Conservation (phyloP, 257 asterid species). For the Thymus quinquecostatus region DNA sequence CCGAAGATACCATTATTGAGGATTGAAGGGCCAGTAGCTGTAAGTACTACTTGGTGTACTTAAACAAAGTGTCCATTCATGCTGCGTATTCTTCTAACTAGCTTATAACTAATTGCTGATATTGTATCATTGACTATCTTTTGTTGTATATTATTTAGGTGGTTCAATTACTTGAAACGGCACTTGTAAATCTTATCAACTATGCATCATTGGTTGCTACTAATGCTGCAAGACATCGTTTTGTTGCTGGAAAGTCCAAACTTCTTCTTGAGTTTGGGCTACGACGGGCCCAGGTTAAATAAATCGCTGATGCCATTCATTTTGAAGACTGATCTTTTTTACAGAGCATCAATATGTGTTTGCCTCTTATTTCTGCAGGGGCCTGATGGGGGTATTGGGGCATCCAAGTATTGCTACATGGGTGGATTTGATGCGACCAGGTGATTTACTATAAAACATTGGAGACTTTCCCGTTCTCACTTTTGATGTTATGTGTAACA, state of each 20-base stretch:
- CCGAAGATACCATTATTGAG: conserved; percentile 97
- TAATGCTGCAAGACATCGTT: conserved; percentile 97
- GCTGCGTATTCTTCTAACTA: conserved; percentile 10
- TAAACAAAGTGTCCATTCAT: conserved; percentile 21
- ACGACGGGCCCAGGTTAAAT: conserved; percentile 86
- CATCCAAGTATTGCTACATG: conserved; percentile 94
- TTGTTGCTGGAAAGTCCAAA: conserved; percentile 96
- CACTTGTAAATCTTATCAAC: conserved; percentile 84
- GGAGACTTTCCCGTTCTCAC: background rate
- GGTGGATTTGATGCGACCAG: conserved; percentile 99
- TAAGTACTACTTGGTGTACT: conserved; percentile 48
- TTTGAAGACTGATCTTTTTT: conserved; percentile 25
- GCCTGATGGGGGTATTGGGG: conserved; percentile 98
- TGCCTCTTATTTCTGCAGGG: conserved; percentile 59
- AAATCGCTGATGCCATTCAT: conserved; percentile 26
- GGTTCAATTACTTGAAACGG: conserved; percentile 97
- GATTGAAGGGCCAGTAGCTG: conserved; percentile 96
- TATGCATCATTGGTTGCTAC: conserved; percentile 97
- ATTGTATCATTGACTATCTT: conserved; percentile 25
- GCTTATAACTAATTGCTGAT: conserved; percentile 17
- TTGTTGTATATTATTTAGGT: conserved; percentile 57
- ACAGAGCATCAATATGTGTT: conserved; percentile 16
- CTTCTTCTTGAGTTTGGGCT: conserved; percentile 95
- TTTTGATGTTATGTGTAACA: conserved; percentile 7
- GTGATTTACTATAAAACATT: conserved; percentile 43